Percentiles rank a stretch among this genome's conserved stretches.
These are phyloP conservation scores for Berkeleyomyces rouxiae DNA, from an alignment of 2,329 filamentous ascomycete genomes.

Conservation along the genomic window DNA sequence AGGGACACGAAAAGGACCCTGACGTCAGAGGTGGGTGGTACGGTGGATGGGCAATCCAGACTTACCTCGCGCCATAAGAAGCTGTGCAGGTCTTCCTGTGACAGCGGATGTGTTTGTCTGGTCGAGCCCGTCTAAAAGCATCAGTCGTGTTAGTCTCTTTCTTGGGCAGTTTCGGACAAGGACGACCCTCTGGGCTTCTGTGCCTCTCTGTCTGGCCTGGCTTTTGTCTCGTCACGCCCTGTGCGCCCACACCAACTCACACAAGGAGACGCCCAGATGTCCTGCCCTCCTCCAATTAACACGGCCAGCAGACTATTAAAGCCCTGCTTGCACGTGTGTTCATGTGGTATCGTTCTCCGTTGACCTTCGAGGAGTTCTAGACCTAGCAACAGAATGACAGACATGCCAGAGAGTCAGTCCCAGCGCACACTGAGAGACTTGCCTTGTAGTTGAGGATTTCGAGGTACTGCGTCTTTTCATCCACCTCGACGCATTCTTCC, in stretches of 20 bases:
- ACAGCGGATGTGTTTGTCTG: background rate
- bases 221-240: background rate
- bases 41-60: background rate
- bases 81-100: conserved; percentile 1
- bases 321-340: too few relatives aligned
- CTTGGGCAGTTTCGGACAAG: background rate
- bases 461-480: conserved; percentile 37
- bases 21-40: background rate
- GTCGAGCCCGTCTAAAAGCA: background rate
- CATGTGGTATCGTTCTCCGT: too few relatives aligned
- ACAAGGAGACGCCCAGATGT: background rate
- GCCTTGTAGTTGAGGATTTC: conserved; percentile 38
- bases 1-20: background rate
- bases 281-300: too few relatives aligned
- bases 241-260: background rate
- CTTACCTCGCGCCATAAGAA: conserved; percentile 3
- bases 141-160: background rate
- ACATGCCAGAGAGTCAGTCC: too few relatives aligned
- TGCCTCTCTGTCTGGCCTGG: background rate
- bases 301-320: too few relatives aligned
- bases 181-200: background rate
- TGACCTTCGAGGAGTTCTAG: too few relatives aligned
- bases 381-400: too few relatives aligned
- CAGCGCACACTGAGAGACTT: background rate
- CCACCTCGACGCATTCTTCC: conserved; percentile 29